Base-by-base conservation (phyloP, 371 early-diverging fungal species). In the Mortierella polycephala region DNA sequence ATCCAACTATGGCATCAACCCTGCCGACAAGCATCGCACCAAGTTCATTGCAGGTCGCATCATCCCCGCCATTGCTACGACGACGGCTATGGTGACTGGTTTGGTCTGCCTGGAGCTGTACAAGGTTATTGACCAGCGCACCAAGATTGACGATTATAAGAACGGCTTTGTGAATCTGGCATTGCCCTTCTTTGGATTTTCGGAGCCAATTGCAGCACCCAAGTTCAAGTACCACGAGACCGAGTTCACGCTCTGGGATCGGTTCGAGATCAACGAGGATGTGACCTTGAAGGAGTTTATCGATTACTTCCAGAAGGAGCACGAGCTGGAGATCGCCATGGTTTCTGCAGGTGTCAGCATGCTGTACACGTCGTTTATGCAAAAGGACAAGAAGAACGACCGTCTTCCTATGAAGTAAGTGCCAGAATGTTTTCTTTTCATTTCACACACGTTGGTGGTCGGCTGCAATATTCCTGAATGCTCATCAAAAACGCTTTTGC, bases 31-130 rank as follows among this genome's bases (percentile, higher is more conserved):
- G 60, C 95, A 95, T 84, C 94, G 94, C 84, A 97, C 99, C 73
- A 99, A 99, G 89, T 96, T 97, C 79, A 99, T 99, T 86, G 99
- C 99, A 5, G 99, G 99, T 46, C 97, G 97, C 85, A 99, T 99
- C 72, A 99, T 99, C 73, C 99, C 99, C 30, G 99, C 99, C 50
- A 99, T 99, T 87, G 99, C 99, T 10, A 99, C 99, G 3, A 99
- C 99, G 0, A 99, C 99, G 0, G 95, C 99, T 11, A 87, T 99
- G 74, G 97, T 99, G 8, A 98, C 99, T 42, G 99, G 99, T 49
- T 86, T 99, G 47, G 96, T 98, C 16, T 97, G 98, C 83, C 86
- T 99, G 62, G 99, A 99, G 86, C 85, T 99, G 62, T 96, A 96
- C 92, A 99, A 99, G 92, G 83, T 96, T 42, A 85, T 94, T 69